Evolutionary conservation across 768 basidiomycete species (phyloP).

Genomic region (Mycena chlorophos): DNA sequence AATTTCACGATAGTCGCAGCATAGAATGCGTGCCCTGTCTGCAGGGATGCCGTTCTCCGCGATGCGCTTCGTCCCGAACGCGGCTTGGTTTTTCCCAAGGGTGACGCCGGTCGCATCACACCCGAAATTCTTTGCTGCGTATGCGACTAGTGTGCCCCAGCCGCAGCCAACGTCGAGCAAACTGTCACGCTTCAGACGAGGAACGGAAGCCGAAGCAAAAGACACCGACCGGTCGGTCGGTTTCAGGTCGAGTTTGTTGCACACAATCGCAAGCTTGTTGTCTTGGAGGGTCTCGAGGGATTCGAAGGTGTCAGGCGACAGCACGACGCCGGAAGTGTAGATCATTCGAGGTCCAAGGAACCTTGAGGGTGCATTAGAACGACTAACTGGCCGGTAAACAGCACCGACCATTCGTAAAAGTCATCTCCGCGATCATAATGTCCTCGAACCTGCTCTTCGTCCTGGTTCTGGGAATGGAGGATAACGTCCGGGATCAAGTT

Average conservation of each 20-base stretch:
- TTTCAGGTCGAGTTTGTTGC: conserved; percentile 89
- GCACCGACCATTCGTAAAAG: conserved; percentile 91
- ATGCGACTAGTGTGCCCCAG: conserved; percentile 94
- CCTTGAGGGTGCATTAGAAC: conserved; percentile 43
- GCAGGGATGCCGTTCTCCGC: conserved; percentile 69
- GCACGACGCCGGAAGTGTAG: conserved; percentile 92
- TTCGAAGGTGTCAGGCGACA: conserved; percentile 67
- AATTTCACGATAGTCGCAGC: conserved; percentile 91
- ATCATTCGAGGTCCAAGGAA: conserved; percentile 96
- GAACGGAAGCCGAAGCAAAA: too few relatives aligned
- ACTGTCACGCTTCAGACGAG: too few relatives aligned
- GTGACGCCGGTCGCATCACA: conserved; percentile 97
- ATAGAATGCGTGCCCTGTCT: conserved; percentile 84
- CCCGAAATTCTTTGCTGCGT: conserved; percentile 94
- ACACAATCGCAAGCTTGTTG: conserved; percentile 95
- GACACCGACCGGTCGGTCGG: too few relatives aligned
- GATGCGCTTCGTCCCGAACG: conserved; percentile 90
- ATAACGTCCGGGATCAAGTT: conserved; percentile 92
- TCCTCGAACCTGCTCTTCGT: conserved; percentile 92
- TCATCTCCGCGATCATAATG: conserved; percentile 98
- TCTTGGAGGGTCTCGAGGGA: conserved; percentile 94
- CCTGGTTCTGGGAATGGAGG: conserved; percentile 86
- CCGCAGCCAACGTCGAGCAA: conserved; percentile 89
- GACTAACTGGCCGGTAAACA: conserved; percentile 4
- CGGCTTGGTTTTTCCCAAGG: conserved; percentile 85